Percentiles rank a stretch among this genome's conserved stretches.
These are phyloP conservation scores for Cicer cuneatum DNA, from an alignment of 306 rosid genomes.

Conservation along the genomic window DNA sequence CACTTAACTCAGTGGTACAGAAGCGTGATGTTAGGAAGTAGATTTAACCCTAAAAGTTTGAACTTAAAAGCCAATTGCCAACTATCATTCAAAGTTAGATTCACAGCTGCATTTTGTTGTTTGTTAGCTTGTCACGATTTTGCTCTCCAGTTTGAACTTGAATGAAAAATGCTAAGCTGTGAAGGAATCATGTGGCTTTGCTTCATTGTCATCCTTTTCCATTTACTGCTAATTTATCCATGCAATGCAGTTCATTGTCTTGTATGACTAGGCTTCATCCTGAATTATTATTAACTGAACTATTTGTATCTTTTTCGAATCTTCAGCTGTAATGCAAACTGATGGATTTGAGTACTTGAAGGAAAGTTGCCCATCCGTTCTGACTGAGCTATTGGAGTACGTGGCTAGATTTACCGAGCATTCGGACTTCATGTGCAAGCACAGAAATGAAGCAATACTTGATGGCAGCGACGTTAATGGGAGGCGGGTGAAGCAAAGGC, in stretches of 20 bases:
- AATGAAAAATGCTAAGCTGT: conserved; percentile 20
- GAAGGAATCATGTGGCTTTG: conserved; percentile 12
- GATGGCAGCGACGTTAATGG: conserved; percentile 91
- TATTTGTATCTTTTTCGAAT: conserved; percentile 20
- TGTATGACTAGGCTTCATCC: conserved; percentile 8
- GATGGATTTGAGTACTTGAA: conserved; percentile 89
- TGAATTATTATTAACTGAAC: conserved; percentile 10
- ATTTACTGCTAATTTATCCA: background rate
- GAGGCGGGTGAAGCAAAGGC: conserved; percentile 92
- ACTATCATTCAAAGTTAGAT: background rate
- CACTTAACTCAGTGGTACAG: background rate
- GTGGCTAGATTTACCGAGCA: conserved; percentile 85
- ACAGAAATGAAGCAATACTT: conserved; percentile 65
- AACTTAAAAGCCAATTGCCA: background rate
- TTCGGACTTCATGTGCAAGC: conserved; percentile 61
- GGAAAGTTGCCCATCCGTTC: conserved; percentile 85
- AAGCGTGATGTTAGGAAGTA: background rate
- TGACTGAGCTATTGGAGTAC: conserved; percentile 84
- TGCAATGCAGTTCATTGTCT: conserved; percentile 4
- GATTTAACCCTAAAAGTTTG: background rate
- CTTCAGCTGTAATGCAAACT: conserved; percentile 86
- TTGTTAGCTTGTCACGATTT: conserved; percentile 7
- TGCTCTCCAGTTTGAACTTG: conserved; percentile 18
- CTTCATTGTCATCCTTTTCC: background rate
- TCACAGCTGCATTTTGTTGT: background rate